Percentiles rank a stretch among this genome's conserved stretches.
Conservation (phyloP, 139 green algal species). For the Coelastrella sp. region DNA sequence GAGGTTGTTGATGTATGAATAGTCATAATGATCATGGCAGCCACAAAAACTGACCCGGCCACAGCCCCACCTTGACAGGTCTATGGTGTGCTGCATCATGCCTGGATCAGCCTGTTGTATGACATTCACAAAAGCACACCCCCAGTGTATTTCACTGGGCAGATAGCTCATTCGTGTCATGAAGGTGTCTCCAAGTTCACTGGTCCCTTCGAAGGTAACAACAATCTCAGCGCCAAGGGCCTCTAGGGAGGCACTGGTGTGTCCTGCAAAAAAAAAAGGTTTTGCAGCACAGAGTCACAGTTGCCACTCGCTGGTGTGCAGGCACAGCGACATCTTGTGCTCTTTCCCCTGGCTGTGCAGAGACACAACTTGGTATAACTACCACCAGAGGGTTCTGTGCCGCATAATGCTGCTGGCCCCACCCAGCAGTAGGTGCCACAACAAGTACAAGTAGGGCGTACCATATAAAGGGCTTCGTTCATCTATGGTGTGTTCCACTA, state of each 20-base stretch:
- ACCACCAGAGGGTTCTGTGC: no score
- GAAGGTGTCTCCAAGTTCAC: slow-evolving; percentile 88
- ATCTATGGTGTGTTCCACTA: slow-evolving; percentile 90
- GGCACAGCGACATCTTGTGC: no score
- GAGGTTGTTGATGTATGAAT: not conserved
- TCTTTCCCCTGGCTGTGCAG: no score
- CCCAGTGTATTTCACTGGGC: slow-evolving; percentile 85
- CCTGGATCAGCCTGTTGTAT: slow-evolving; percentile 59
- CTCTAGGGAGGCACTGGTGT: slow-evolving; percentile 50
- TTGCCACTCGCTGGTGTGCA: no score
- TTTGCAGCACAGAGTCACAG: no score
- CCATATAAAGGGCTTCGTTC: slow-evolving; percentile 85
- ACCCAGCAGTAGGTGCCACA: not conserved
- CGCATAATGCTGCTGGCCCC: no score
- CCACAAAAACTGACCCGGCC: no score
- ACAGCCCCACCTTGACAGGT: slow-evolving; percentile 69
- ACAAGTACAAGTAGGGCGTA: not conserved
- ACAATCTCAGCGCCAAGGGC: slow-evolving; percentile 83
- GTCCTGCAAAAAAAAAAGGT: not conserved
- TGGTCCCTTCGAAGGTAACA: slow-evolving; percentile 83
- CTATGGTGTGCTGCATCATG: slow-evolving; percentile 65
- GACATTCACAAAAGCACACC: slow-evolving; percentile 72
- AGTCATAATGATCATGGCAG: not conserved
- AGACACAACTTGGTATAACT: no score
- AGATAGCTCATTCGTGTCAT: slow-evolving; percentile 85